phyloP scores from a whole-genome alignment of 768 basidiomycete genomes.

The Pleurotus salmoneostramineus region DNA sequence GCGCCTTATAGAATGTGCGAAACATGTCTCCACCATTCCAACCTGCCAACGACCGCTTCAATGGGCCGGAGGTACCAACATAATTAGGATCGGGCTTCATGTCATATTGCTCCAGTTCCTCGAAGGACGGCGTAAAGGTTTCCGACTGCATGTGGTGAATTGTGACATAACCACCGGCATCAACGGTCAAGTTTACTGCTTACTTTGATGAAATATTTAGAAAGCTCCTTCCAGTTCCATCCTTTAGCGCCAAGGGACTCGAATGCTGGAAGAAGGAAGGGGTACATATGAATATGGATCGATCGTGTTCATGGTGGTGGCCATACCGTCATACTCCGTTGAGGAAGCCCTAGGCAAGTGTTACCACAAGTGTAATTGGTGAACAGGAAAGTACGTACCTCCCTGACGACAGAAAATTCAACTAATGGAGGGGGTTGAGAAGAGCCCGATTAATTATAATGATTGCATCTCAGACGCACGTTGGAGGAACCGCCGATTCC shows the following conservation, averaged over 20 bases:
- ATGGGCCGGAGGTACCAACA: conserved; percentile 11
- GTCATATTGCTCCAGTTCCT: neutral
- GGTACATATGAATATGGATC: neutral
- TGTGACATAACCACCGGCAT: neutral
- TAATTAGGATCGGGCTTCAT: conserved; percentile 4
- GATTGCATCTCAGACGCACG: conserved; percentile 3
- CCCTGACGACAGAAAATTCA: conserved; percentile 14
- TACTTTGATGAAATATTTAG: conserved; percentile 14
- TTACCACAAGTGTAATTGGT: neutral
- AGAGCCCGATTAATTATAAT: neutral
- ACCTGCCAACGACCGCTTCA: conserved; percentile 11
- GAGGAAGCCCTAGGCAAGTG: conserved; percentile 9
- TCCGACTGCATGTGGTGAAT: conserved; percentile 4
- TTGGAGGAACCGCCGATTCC: conserved; percentile 12
- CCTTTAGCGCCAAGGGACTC: conserved; percentile 12
- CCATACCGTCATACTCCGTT: conserved; percentile 13
- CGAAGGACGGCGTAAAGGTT: conserved; percentile 1
- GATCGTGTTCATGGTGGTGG: neutral
- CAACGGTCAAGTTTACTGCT: neutral
- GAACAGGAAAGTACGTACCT: conserved; percentile 1
- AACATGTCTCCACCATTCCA: conserved; percentile 8
- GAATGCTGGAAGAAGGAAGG: conserved; percentile 6
- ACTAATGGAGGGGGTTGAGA: neutral
- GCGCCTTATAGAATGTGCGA: neutral
- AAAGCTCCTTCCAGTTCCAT: conserved; percentile 16